Base-by-base conservation (phyloP, 768 basidiomycete species). In the Cyclocybe aegerita region DNA sequence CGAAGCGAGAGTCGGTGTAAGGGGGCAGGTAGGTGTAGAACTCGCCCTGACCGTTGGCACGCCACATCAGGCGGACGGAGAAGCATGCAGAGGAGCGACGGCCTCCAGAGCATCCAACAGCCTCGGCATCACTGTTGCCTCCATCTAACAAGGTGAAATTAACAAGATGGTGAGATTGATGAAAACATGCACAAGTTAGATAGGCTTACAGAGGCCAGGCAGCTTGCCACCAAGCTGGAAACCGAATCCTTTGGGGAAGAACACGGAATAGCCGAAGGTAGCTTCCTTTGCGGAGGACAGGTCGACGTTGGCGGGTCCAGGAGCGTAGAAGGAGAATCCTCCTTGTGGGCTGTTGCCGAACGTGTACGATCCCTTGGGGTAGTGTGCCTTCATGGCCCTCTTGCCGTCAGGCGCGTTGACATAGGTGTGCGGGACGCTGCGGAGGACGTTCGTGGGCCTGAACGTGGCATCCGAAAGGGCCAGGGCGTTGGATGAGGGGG, bases 11-110 rank as follows among this genome's bases (percentile, higher is more conserved):
- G 42, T 68, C 65, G 43, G 63, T 68, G 62, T 60, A 71, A 43
- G 74, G 73, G 7, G 86, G 86, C 23, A 85, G 76, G 68, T 90
- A 88, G 48, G 84, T 81, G 75, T 88, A 88, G 42, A 88, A 59
- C 70, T 88, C 86, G 32, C 84, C 86, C 29, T 61, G 66, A 42
- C 81, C 85, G 4, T 76, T 65, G 5, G 66, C 61, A 48, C 83
- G 77, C 83, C 83, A 88, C 87, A 90, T 88, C 39, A 87, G 69
- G 53, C 85, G 81, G 34, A 76, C 77, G 12, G 81, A 82, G 72
- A 83, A 85, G 74, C 86, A 86, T 1, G 59, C 61, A 34, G 73
- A 62, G 17, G 75, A 68, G 42, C 83, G 79, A 39, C 83, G 70
- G 7, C 87, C 86, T 42, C 86, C 86, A 10, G 84, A 84, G 71